Percentiles rank a stretch among this genome's conserved stretches.
Evolutionary conservation across 2,329 filamentous ascomycete species (phyloP).

Genomic region (Sodiomyces alkalinus): DNA sequence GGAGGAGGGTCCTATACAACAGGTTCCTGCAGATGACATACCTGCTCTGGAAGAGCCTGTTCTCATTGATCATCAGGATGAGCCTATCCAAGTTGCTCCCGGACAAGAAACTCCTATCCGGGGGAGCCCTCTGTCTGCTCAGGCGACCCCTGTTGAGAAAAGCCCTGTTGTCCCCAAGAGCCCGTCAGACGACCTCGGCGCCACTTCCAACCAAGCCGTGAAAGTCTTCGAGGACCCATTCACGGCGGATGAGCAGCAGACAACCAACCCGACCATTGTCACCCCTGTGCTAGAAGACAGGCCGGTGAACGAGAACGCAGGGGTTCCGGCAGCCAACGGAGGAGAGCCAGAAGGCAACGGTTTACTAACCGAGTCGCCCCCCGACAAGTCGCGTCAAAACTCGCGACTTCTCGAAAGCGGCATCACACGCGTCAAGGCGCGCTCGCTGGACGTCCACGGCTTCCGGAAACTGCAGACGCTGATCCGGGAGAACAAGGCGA

Average conservation of each 20-base stretch:
- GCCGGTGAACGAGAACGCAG: constrained; percentile 41
- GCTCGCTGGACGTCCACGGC: constrained; percentile 64
- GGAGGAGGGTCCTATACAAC: constrained; percentile 1
- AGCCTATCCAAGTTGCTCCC: too few species aligned
- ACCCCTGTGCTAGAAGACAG: constrained; percentile 42
- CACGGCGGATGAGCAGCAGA: constrained; percentile 28
- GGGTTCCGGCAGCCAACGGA: constrained; percentile 5
- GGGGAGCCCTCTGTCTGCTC: neutral
- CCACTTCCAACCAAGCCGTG: constrained; percentile 22
- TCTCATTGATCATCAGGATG: too few species aligned
- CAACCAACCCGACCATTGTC: constrained; percentile 28
- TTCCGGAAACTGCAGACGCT: constrained; percentile 67
- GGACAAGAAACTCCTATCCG: too few species aligned
- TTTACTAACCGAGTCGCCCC: constrained; percentile 21
- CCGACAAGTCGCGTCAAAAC: constrained; percentile 42
- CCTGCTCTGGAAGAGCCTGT: constrained; percentile 3
- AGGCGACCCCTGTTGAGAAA: neutral
- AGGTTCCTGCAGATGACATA: constrained; percentile 1
- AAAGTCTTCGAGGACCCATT: constrained; percentile 51
- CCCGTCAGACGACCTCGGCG: neutral
- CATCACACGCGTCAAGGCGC: constrained; percentile 55
- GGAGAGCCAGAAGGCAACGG: constrained; percentile 3
- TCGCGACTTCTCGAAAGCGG: constrained; percentile 55
- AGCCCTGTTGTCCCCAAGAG: neutral
- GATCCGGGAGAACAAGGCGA: constrained; percentile 48